Base-by-base conservation (phyloP, 768 basidiomycete genomes). In the Tricholoma bakamatsutake region DNA sequence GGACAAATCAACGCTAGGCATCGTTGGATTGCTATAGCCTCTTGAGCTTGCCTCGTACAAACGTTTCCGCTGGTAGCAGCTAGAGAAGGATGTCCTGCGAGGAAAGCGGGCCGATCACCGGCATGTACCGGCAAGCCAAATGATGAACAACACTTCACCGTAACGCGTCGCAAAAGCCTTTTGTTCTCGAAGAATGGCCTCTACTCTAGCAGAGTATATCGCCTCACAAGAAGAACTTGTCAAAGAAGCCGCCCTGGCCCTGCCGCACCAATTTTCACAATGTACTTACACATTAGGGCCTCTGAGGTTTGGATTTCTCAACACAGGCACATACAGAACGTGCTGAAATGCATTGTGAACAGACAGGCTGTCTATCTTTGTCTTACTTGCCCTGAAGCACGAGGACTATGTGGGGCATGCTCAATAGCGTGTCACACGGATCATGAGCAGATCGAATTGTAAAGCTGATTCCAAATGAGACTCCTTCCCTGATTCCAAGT, bases 331-430 rank as follows among this genome's bases (percentile, higher is more conserved):
- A 49, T 55, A 35, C 59, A 31, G 46, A 53, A 28, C 53, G 35
- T 39, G 57, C 50, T 59, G 33, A 56, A 65, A 48, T 27, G 33
- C 39, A 37, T 39, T 46, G 43, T 28, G n/a, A 42, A 64, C 58
- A 83, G 85, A 55, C 91, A 94, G 69, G 84, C 89, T 0, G 83
- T 93, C 9, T 90, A 93, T 67, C 82, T 92, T 52, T 94, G 91
- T 64, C 69, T 84, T 8, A 85, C 88, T 1, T 94, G 91, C 66
- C 75, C 79, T 21, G 76, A 77, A 51, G 75, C 78, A 18, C 81
- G 82, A 53, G 90, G 90, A 17, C 74, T 93, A 55, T 93, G 91
- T 61, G 81, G 87, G 13, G 87, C 91, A 6, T 94, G 91, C 70
- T 90, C 88, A 28, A 79, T 93, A 51, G 88, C 90, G 21, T 94